Base-by-base conservation (phyloP, 2,329 filamentous ascomycete species). In the Cordyceps javanica region DNA sequence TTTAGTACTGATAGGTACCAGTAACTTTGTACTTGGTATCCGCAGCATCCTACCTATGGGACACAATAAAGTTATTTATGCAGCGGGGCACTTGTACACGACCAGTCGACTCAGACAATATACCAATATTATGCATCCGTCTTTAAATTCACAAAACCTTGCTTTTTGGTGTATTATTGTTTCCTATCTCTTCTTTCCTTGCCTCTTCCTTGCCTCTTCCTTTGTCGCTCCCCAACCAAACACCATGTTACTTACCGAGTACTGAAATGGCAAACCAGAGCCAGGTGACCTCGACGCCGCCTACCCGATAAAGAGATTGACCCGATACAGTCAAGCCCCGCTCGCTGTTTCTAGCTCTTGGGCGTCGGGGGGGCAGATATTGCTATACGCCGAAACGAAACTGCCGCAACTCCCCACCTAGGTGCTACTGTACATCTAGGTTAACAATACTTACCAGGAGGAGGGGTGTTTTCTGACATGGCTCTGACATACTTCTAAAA, bases 271-370 rank as follows among this genome's bases (percentile, higher is more conserved):
- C 11, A 19, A 51, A 51, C 14, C 30, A 7, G 19, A 28, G 19
- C 32, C 32, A 28, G 48, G 32, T 51, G 48, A 39, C 48, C 48
- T 51, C 30, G 30, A n/a, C 26, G 16, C 32, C 50, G n/a, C n/a
- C n/a, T n/a, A n/a, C 50, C 32, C 50, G 50, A 39, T 34, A n/a
- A 6, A 16, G 19, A 13, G 3, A 53, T 53, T n/a, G n/a, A 8
- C 38, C 50, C 50, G 50, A 53, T 53, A 53, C 38, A n/a, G n/a
- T n/a, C n/a, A 53, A 53, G 11, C 38, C 48, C 48, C 48, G 34
- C 32, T 10, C 48, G 23, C 14, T 25, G 30, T 28, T 36, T 49
- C 25, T 19, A 14, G 13, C 25, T 14, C 25, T 2, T n/a, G n/a
- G n/a, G n/a, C n/a, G n/a, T n/a, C 5, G 25, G n/a, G 5, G 8